Evolutionary conservation across 345 rosid species (phyloP).

Genomic region (Adansonia digitata): DNA sequence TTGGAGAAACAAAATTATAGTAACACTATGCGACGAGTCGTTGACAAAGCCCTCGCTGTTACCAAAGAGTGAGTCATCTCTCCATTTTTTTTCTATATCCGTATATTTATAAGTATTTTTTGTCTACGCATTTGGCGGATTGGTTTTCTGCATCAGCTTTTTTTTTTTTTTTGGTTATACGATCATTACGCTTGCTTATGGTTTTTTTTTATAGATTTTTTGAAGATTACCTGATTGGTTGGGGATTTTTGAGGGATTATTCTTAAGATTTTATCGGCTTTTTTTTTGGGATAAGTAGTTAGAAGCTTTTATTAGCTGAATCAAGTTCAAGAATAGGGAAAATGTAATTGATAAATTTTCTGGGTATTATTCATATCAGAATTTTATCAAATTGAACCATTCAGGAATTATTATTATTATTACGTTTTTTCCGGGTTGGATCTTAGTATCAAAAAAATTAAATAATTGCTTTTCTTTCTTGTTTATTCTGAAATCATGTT

Average conservation of each 20-base stretch:
- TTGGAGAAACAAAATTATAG: not conserved
- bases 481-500: not conserved
- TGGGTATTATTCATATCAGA: not conserved
- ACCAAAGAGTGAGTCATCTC: constrained; percentile 73
- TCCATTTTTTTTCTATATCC: constrained; percentile 18
- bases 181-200: not conserved
- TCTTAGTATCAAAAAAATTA: not conserved
- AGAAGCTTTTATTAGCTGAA: constrained; percentile 1
- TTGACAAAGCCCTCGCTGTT: constrained; percentile 82
- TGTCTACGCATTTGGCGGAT: not conserved
- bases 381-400: not conserved
- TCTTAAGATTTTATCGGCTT: not conserved
- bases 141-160: not conserved
- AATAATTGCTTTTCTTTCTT: no score
- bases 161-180: not conserved
- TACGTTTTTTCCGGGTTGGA: not conserved
- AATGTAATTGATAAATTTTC: not conserved
- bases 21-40: constrained; percentile 61
- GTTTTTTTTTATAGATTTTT: not conserved
- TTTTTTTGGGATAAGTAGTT: not conserved
- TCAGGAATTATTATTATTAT: not conserved
- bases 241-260: not conserved
- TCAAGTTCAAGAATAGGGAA: not conserved
- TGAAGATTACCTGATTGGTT: not conserved
- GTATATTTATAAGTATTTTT: not conserved